Conservation (phyloP, 2,329 filamentous ascomycete species). For the Trichoderma gracile region DNA sequence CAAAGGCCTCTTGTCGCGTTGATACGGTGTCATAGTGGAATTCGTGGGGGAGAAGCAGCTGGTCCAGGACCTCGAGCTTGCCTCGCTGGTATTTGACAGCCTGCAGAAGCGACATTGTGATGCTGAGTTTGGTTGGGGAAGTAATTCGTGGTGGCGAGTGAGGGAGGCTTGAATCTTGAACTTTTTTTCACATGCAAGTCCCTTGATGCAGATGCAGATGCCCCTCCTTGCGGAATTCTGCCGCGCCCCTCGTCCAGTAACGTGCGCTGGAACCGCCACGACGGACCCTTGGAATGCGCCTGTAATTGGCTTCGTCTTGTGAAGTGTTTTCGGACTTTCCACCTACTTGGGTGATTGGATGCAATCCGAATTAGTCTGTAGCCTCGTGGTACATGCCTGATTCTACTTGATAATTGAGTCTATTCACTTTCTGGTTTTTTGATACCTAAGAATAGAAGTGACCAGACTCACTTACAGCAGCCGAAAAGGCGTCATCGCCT, state of each 20-base stretch:
- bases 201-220: background rate
- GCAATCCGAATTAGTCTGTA: too few relatives aligned
- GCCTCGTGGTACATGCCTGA: too few relatives aligned
- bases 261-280: slow-evolving; percentile 8
- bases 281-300: slow-evolving; percentile 2
- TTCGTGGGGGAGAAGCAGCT: slow-evolving; percentile 78
- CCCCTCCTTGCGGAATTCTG: slow-evolving; percentile 37
- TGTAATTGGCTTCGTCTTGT: too few relatives aligned
- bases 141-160: background rate
- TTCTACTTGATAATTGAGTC: background rate
- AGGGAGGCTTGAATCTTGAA: background rate
- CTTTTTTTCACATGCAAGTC: slow-evolving; percentile 17
- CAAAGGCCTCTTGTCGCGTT: slow-evolving; percentile 73
- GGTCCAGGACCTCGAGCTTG: slow-evolving; percentile 74
- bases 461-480: background rate
- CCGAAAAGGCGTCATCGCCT: background rate
- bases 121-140: background rate
- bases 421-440: too few relatives aligned
- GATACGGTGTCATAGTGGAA: slow-evolving; percentile 74
- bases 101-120: slow-evolving; percentile 61
- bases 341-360: too few relatives aligned
- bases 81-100: slow-evolving; percentile 76
- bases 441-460: background rate
- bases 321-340: too few relatives aligned
- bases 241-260: slow-evolving; percentile 33